Evolutionary conservation across 768 basidiomycete genomes (phyloP), one percentile per base, ranked within the genome.

Genomic region (Boletus patriciae): DNA sequence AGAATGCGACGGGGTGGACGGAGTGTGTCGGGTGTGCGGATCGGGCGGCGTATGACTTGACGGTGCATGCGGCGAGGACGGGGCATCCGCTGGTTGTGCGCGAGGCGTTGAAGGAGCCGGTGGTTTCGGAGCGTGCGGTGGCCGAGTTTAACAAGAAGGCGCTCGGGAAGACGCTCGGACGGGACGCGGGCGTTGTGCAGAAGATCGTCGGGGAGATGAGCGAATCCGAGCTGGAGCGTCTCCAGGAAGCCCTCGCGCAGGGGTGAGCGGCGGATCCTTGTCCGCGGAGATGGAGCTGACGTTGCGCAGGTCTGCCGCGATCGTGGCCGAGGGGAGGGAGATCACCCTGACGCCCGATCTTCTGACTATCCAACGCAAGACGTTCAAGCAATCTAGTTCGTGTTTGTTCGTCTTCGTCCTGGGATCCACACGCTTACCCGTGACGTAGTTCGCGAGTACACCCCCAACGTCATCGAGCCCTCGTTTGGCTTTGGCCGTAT

Each of bases 21-120:
- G 97, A 99, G 76, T 99, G 97, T 72, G 95, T 98, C 53, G 97
- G 97, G 10, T 99, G 97, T 75, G 97, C 97, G 36, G 97, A 99
- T 74, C 89, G 97, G 46, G 92, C 94, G 1, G 96, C 97, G 48
- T 98, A 98, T 73, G 97, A 99, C 75, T 74, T 99, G 64, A 86
- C 84, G 34, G 95, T 98, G 55, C 97, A 98, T 70, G 80, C 87
- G 57, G 80, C 83, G 31, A 86, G 78, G 77, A 98, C 97, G 29
- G 91, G 92, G 3, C 84, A 87, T 59, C 81, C 90, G 45, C 79
- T 98, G 23, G 83, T 94, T 42, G 97, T 98, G 33, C 81, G 93
- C 40, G 83, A 95, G 74, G 86, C 86, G 38, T 76, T 98, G 59
- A 87, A 90, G 70, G 88, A 93, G 66, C 93, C 94, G 6, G 81